Evolutionary conservation across 768 basidiomycete genomes (phyloP).

Genomic region (Boletales sp.): DNA sequence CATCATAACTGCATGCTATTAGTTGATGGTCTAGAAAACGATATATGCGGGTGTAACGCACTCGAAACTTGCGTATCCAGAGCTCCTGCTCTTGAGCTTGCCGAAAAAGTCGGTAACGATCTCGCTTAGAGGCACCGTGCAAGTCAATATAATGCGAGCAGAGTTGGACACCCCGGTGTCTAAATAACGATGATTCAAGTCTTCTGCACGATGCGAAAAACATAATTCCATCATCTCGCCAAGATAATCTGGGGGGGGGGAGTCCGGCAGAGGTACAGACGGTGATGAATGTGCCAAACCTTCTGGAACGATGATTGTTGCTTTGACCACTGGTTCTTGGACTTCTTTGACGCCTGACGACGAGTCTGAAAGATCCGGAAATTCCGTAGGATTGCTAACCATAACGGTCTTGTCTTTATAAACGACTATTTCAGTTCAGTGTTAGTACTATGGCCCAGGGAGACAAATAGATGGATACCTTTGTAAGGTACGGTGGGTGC

Average conservation of each 20-base stretch:
- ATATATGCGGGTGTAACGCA: slow-evolving; percentile 35
- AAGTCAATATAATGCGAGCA: slow-evolving; percentile 76
- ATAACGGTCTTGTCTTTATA: slow-evolving; percentile 59
- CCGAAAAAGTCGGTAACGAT: slow-evolving; percentile 96
- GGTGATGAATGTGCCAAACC: slow-evolving; percentile 40
- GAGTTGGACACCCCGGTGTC: slow-evolving; percentile 44
- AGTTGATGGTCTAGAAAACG: neutral
- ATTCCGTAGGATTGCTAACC: slow-evolving; percentile 93
- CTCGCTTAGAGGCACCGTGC: slow-evolving; percentile 83
- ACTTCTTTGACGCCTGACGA: slow-evolving; percentile 64
- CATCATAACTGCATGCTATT: slow-evolving; percentile 73
- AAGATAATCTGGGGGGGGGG: slow-evolving; percentile 64
- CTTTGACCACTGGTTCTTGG: slow-evolving; percentile 90
- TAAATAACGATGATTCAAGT: slow-evolving; percentile 81
- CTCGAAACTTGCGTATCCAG: slow-evolving; percentile 92
- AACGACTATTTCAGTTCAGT: slow-evolving; percentile 48
- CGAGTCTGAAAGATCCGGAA: slow-evolving; percentile 76
- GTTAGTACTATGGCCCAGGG: neutral
- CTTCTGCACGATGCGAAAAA: slow-evolving; percentile 77
- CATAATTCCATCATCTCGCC: slow-evolving; percentile 97
- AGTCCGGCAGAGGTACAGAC: neutral
- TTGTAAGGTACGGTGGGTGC: slow-evolving; percentile 95
- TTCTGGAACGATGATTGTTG: slow-evolving; percentile 92
- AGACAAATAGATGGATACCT: slow-evolving; percentile 36
- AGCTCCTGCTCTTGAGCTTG: slow-evolving; percentile 88